Conservation (phyloP, 257 asterid genomes). For the Catharanthus roseus region DNA sequence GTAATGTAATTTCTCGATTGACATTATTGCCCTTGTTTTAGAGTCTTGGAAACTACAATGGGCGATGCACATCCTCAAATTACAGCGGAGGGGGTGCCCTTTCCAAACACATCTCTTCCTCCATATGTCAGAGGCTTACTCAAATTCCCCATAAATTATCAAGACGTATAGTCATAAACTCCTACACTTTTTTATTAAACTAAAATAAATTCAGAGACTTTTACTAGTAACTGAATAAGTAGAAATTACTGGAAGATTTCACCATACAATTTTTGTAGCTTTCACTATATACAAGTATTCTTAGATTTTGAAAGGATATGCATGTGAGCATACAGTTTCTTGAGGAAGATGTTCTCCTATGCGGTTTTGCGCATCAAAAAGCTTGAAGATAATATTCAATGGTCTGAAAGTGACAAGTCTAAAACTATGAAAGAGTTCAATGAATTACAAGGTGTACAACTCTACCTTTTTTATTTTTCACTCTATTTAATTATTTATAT, state of each 20-base stretch:
- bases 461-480: not conserved
- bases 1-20: no score
- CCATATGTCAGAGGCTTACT: no score
- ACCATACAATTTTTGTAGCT: not conserved
- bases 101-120: no score
- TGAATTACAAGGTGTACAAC: conserved; percentile 43
- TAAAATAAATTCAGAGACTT: no score
- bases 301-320: conserved; percentile 12
- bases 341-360: conserved; percentile 28
- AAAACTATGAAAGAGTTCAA: conserved; percentile 19
- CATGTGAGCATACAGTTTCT: conserved; percentile 29
- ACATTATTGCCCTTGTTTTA: no score
- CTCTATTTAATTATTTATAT: not conserved
- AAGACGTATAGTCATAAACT: no score
- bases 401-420: conserved; percentile 1
- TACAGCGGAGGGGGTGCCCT: no score
- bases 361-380: conserved; percentile 7
- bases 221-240: not conserved
- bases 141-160: no score
- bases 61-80: no score
- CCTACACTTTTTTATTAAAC: no score
- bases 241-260: not conserved
- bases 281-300: no score
- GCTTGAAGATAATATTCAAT: conserved; percentile 17
- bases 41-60: no score